A percentile compares a stretch with the other conserved stretches of the same genome.
Conservation (phyloP, 495 filamentous ascomycete species). For the Aspergillus ellipticus region DNA sequence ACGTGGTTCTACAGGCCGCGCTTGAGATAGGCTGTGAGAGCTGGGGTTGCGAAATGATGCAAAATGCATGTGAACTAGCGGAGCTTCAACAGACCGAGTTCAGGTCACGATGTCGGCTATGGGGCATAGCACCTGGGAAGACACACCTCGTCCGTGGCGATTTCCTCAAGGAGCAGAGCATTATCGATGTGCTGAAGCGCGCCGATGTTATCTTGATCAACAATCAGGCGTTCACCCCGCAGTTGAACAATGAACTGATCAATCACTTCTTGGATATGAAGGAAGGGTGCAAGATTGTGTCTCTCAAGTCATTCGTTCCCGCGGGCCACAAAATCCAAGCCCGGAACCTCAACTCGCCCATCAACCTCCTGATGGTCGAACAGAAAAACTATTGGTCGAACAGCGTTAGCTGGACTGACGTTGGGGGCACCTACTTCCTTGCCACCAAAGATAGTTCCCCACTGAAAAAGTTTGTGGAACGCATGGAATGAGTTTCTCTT, state of each 20-base stretch:
- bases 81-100: constrained; percentile 87
- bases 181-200: constrained; percentile 66
- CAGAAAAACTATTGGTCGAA: constrained; percentile 73
- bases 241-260: constrained; percentile 79
- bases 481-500: constrained; percentile 19
- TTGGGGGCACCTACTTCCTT: constrained; percentile 79
- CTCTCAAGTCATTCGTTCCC: constrained; percentile 75
- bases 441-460: constrained; percentile 72
- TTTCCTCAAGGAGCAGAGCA: constrained; percentile 70
- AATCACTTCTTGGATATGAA: constrained; percentile 94
- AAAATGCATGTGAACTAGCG: constrained; percentile 78
- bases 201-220: constrained; percentile 95
- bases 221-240: constrained; percentile 89
- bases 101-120: constrained; percentile 73
- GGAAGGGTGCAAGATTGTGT: constrained; percentile 83
- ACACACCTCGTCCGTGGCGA: constrained; percentile 82
- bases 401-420: constrained; percentile 88
- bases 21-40: constrained; percentile 90
- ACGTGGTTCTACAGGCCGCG: constrained; percentile 91
- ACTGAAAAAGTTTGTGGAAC: constrained; percentile 46
- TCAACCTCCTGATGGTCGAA: constrained; percentile 72
- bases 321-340: constrained; percentile 63
- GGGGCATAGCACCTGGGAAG: constrained; percentile 77
- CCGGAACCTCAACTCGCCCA: constrained; percentile 69
- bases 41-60: constrained; percentile 96